Evolutionary conservation across 2,329 filamentous ascomycete genomes (phyloP), one percentile per base, ranked within the genome.

Genomic region (Chaetomium sp.): DNA sequence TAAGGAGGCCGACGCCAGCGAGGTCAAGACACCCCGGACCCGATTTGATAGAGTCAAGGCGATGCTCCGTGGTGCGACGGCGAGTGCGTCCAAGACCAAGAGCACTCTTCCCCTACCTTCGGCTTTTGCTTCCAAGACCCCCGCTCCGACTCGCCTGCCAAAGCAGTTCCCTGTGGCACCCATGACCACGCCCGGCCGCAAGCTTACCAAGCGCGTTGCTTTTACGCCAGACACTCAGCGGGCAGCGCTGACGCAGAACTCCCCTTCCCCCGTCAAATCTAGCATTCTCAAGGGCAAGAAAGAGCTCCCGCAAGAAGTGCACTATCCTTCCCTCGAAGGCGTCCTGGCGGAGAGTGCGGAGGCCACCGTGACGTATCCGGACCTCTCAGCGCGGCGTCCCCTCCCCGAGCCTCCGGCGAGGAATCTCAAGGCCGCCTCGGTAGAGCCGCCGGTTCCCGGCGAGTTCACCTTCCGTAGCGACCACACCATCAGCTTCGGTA

Each of bases 191-290:
- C 90, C 90, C 8, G 87, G 88, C 35, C 84, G 87, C 27, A 90
- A 87, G 75, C 74, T 81, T 45, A 75, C 78, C 21, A 96, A 96
- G 79, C 89, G 86, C 63, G 91, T 96, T 42, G 88, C 90, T 58
- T 97, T 96, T 72, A 92, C 90, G 0, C 89, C 88, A 0, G 87
- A 87, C 66, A 88, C 88, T 42, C 84, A 91, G 67, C 78, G 78
- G 21, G 76, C 78, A 9, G 74, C 77, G 0, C 70, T 78, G 57
- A 69, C 73, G 0, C 81, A 84, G 65, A 78, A 81, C 64, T 85
- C 85, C 1, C 86, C 86, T 8, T 86, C 86, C 3, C 83, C 85
- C 4, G 73, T 83, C 68, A 86, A 87, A 71, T 79, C 80, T 6
- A 74, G 75, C 38, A 78, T 82, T 23, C 78, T 81, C 54, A 79